Evolutionary conservation across 495 filamentous ascomycete species (phyloP).

Genomic region (Barbatosphaeria neglecta): DNA sequence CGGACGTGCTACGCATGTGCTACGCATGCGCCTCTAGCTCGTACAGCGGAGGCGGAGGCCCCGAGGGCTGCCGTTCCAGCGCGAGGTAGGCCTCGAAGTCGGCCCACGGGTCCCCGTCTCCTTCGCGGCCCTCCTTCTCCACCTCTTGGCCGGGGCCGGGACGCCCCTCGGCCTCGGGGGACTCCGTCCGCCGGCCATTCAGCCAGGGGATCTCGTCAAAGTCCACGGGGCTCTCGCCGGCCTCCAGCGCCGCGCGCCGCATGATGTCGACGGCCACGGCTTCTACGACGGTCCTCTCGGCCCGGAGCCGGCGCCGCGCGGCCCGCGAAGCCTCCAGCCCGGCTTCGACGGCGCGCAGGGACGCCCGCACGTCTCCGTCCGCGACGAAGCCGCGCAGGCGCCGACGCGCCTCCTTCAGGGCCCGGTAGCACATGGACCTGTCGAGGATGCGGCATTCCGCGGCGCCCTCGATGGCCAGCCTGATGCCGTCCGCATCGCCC

Average conservation of each 20-base stretch:
- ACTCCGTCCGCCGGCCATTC: neutral
- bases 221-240: conserved; percentile 6
- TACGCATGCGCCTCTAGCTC: neutral
- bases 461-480: conserved; percentile 15
- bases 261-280: conserved; percentile 12
- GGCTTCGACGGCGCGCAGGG: neutral
- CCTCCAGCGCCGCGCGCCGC: conserved; percentile 12
- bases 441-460: conserved; percentile 15
- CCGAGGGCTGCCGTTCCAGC: neutral
- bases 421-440: conserved; percentile 11
- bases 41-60: neutral
- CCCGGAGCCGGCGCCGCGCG: conserved; percentile 4
- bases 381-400: conserved; percentile 5
- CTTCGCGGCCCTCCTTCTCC: neutral
- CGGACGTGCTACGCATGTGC: neutral
- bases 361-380: neutral
- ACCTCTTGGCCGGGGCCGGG: neutral
- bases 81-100: neutral
- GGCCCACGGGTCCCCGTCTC: neutral
- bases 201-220: conserved; percentile 13
- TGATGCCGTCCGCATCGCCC: conserved; percentile 19
- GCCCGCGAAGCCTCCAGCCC: conserved; percentile 4
- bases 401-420: conserved; percentile 21
- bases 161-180: too few species aligned
- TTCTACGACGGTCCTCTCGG: conserved; percentile 8